A percentile compares a stretch with the other conserved stretches of the same genome.
phyloP scores from a whole-genome alignment of 2,329 filamentous ascomycete genomes.

The Lasiodiplodia hormozganensis region DNA sequence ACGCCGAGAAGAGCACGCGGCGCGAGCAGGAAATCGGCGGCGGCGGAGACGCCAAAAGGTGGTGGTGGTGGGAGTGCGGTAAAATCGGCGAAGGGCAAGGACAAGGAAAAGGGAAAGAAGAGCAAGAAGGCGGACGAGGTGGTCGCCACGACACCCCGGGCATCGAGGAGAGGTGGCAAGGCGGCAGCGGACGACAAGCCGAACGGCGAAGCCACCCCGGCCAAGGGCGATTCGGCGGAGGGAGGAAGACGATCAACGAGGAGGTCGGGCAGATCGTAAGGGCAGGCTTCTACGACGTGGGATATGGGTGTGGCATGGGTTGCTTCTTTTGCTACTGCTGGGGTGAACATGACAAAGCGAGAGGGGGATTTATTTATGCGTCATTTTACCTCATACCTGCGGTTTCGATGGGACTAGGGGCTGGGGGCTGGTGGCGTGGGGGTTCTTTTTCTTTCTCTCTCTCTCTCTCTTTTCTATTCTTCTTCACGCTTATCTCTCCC shows the following conservation, averaged over 20 bases:
- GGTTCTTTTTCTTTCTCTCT: not conserved
- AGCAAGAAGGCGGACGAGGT: not conserved
- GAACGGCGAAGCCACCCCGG: not conserved
- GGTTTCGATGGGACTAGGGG: not conserved
- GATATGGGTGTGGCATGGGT: not conserved
- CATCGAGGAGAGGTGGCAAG: not conserved
- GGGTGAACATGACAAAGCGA: not conserved
- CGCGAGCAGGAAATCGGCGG: not conserved
- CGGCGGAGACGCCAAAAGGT: not conserved
- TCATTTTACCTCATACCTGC: not conserved
- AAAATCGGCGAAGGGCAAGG: not conserved
- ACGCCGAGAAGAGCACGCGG: constrained; percentile 17
- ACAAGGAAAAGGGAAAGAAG: not conserved
- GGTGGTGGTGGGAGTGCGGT: not conserved
- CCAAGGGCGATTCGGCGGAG: not conserved
- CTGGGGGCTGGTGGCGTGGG: not conserved
- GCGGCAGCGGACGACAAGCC: not conserved
- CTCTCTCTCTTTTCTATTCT: not conserved
- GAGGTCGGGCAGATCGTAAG: constrained; percentile 9
- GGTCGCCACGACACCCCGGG: not conserved
- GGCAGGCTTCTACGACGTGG: not conserved
- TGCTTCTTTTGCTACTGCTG: not conserved
- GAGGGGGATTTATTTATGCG: not conserved
- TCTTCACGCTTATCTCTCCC: not conserved
- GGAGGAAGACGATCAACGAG: constrained; percentile 3